These are phyloP conservation scores for Pyracantha coccinea DNA, from an alignment of 331 rosid genomes.

Conservation along the genomic window DNA sequence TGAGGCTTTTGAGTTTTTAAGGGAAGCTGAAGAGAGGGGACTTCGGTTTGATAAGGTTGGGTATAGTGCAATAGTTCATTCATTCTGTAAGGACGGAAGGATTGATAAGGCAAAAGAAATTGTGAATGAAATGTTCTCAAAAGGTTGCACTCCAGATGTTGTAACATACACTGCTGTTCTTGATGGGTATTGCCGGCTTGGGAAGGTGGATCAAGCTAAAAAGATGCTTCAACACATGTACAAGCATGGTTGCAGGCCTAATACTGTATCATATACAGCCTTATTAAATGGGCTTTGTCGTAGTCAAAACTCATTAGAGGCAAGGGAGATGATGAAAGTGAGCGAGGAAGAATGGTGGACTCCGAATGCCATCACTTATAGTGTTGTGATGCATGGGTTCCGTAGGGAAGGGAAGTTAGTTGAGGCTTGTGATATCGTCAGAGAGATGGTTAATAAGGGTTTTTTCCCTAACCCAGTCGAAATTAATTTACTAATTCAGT, in stretches of 20 bases:
- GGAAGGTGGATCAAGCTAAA: conserved; percentile 77
- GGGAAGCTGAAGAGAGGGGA: conserved; percentile 70
- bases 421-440: conserved; percentile 62
- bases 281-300: conserved; percentile 77
- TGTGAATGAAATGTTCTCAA: conserved; percentile 57
- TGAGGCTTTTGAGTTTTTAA: conserved; percentile 57
- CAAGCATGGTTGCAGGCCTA: conserved; percentile 77
- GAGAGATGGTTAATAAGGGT: conserved; percentile 64
- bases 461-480: conserved; percentile 78
- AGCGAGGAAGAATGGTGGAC: conserved; percentile 91
- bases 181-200: conserved; percentile 60
- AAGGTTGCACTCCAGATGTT: conserved; percentile 76
- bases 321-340: conserved; percentile 61
- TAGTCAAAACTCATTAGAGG: conserved; percentile 67
- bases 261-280: conserved; percentile 65
- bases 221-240: conserved; percentile 80
- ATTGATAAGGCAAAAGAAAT: conserved; percentile 60
- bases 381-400: conserved; percentile 73
- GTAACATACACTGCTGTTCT: conserved; percentile 75
- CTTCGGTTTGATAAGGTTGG: conserved; percentile 72
- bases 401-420: conserved; percentile 75
- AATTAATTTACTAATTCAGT: conserved; percentile 61
- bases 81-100: conserved; percentile 61
- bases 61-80: conserved; percentile 72
- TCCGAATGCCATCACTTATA: conserved; percentile 72